Conservation (phyloP, 2,329 filamentous ascomycete genomes). For the Ophiosphaerella narmari region DNA sequence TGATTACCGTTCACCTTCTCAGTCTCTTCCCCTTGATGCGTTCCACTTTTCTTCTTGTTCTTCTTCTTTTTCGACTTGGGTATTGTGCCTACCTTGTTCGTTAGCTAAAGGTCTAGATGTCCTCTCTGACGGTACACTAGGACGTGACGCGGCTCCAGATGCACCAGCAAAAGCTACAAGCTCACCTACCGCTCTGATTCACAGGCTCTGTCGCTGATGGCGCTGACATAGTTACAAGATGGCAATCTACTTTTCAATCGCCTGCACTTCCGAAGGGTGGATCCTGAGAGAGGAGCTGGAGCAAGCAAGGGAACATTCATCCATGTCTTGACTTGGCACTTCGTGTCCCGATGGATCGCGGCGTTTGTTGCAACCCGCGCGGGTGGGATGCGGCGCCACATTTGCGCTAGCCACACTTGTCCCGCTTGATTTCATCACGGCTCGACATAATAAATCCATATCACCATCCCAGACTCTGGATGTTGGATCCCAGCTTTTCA, state of each 20-base stretch:
- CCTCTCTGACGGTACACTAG: not conserved
- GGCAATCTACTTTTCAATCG: slow-evolving; percentile 4
- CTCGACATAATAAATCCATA: no score
- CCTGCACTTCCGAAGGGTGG: not conserved
- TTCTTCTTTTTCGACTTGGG: slow-evolving; percentile 49
- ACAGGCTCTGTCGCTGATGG: slow-evolving; percentile 31
- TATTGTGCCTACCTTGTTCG: slow-evolving; percentile 24
- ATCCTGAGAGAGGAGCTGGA: slow-evolving; percentile 5
- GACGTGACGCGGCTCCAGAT: slow-evolving; percentile 4
- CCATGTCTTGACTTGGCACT: slow-evolving; percentile 40
- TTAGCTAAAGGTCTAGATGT: slow-evolving; percentile 16
- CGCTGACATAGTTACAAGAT: slow-evolving; percentile 35
- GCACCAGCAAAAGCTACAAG: slow-evolving; percentile 24
- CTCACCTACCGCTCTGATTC: slow-evolving; percentile 44
- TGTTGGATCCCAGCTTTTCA: no score
- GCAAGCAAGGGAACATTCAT: slow-evolving; percentile 28
- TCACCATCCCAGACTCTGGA: no score
- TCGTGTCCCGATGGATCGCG: slow-evolving; percentile 43
- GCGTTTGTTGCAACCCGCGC: slow-evolving; percentile 32
- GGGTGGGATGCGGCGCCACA: slow-evolving; percentile 22
- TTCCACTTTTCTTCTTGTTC: slow-evolving; percentile 45
- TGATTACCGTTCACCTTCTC: slow-evolving; percentile 32
- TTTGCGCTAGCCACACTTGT: slow-evolving; percentile 28
- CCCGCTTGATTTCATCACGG: not conserved
- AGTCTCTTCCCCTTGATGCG: slow-evolving; percentile 32